Conservation (phyloP, 805 yeast genomes). For the Brettanomyces custersianus region DNA sequence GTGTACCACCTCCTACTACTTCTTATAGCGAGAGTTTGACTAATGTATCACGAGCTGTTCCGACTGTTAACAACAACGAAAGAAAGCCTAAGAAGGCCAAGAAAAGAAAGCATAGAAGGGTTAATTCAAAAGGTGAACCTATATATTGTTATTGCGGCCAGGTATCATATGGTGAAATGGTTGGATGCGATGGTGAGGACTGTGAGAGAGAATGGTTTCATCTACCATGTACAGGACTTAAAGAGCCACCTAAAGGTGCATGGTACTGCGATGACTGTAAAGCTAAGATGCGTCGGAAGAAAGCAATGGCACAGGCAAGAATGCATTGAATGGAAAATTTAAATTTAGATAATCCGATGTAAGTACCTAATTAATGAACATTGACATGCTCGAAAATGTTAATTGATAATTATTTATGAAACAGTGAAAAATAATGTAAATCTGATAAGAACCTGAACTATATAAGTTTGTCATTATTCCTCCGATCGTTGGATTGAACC, state of each 20-base stretch:
- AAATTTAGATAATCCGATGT: too few species aligned
- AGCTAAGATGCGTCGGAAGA: conserved; percentile 8
- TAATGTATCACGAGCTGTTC: background rate
- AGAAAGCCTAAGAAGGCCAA: conserved; percentile 3
- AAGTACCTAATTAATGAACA: background rate
- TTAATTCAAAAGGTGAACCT: conserved; percentile 43
- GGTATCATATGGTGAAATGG: conserved; percentile 98
- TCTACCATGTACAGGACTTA: conserved; percentile 82
- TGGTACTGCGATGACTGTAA: conserved; percentile 73
- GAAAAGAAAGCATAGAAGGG: conserved; percentile 7
- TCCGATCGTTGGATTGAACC: too few species aligned
- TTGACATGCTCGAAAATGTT: too few species aligned
- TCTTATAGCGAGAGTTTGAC: conserved; percentile 1
- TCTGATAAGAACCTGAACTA: too few species aligned
- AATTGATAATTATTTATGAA: too few species aligned
- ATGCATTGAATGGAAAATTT: background rate
- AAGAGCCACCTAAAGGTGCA: conserved; percentile 77
- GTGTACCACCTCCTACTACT: conserved; percentile 2
- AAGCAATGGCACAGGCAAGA: background rate
- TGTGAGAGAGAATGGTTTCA: conserved; percentile 96
- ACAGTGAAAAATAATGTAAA: too few species aligned
- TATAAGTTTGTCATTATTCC: too few species aligned
- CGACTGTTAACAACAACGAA: background rate
- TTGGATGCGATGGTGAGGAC: conserved; percentile 92
- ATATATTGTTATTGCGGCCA: conserved; percentile 94